Conservation (phyloP, 2,329 filamentous ascomycete genomes). For the Cytospora paraplurivora region DNA sequence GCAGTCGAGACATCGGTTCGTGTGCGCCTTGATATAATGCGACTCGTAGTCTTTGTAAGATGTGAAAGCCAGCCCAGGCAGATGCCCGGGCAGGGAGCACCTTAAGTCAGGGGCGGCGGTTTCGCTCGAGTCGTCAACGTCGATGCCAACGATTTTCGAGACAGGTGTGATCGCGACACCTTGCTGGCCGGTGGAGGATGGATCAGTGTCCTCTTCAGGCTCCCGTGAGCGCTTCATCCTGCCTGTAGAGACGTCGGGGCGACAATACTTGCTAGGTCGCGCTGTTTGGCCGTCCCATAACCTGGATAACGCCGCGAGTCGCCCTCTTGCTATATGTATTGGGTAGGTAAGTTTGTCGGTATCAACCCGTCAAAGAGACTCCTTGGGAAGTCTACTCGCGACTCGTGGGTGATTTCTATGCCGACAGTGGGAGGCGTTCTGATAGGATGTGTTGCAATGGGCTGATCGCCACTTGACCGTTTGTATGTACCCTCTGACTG, state of each 20-base stretch:
- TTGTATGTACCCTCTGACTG: neutral
- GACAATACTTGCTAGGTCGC: slow-evolving; percentile 11
- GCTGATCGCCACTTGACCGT: neutral
- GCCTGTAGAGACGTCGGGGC: neutral
- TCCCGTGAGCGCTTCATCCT: slow-evolving; percentile 67
- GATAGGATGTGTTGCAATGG: neutral
- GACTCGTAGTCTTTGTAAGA: slow-evolving; percentile 81
- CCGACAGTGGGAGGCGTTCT: neutral
- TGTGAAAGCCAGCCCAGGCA: slow-evolving; percentile 67
- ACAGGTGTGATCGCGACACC: slow-evolving; percentile 36
- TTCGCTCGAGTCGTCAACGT: slow-evolving; percentile 43
- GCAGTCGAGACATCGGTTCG: slow-evolving; percentile 84
- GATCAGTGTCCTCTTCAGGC: slow-evolving; percentile 48
- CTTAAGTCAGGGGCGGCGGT: slow-evolving; percentile 59
- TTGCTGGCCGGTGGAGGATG: slow-evolving; percentile 26
- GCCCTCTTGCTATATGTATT: neutral
- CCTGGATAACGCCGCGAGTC: neutral
- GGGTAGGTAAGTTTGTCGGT: neutral
- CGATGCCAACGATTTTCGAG: slow-evolving; percentile 63
- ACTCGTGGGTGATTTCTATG: neutral
- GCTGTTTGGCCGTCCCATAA: neutral
- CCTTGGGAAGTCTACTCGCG: neutral
- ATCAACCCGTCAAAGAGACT: neutral
- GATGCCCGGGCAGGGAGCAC: slow-evolving; percentile 82
- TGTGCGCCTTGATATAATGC: slow-evolving; percentile 80